Evolutionary conservation across 805 yeast species (phyloP).

Genomic region (Blastobotrys americana): DNA sequence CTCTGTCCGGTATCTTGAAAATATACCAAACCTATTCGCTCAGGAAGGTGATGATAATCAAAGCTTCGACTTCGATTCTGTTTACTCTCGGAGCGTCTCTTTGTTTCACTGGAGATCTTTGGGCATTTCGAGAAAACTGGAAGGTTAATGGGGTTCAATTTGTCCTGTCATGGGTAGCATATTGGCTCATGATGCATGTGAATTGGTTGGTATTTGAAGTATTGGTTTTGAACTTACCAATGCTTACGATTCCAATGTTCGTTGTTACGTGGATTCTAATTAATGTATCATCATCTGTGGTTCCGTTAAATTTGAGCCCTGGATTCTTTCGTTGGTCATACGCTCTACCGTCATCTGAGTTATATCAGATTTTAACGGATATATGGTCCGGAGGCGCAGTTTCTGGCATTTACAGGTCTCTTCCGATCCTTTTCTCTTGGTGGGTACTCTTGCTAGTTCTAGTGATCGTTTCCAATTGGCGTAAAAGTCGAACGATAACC

Average conservation of each 20-base stretch:
- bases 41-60: neutral
- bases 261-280: conserved; percentile 8
- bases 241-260: conserved; percentile 7
- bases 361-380: conserved; percentile 9
- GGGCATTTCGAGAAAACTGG: conserved; percentile 14
- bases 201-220: conserved; percentile 1
- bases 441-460: neutral
- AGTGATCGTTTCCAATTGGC: neutral
- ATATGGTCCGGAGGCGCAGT: conserved; percentile 12
- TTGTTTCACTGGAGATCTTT: conserved; percentile 8
- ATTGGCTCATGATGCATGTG: conserved; percentile 8
- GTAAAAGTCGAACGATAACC: neutral
- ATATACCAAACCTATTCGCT: neutral
- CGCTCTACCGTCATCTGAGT: conserved; percentile 11
- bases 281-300: conserved; percentile 7
- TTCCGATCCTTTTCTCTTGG: conserved; percentile 11
- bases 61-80: conserved; percentile 2
- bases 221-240: conserved; percentile 2
- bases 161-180: conserved; percentile 12
- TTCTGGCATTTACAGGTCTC: conserved; percentile 9
- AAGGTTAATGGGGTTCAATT: conserved; percentile 11
- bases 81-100: conserved; percentile 6
- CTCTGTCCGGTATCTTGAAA: neutral
- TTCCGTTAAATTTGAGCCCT: conserved; percentile 9
- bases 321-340: conserved; percentile 13